Base-by-base conservation (phyloP, 306 rosid species). In the Lotus japonicus region DNA sequence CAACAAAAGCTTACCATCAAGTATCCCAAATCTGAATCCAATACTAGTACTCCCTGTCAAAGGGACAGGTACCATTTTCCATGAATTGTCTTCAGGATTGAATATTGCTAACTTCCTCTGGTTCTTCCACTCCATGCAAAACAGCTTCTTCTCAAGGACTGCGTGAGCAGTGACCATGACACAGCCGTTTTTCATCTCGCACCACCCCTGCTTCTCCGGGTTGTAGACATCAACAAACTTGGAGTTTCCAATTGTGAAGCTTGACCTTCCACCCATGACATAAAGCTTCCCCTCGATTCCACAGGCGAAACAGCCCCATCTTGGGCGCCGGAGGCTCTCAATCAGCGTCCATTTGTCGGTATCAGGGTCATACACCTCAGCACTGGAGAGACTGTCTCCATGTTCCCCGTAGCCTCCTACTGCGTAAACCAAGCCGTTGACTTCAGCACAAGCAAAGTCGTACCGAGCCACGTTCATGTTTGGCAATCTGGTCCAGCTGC, bases 251-350 rank as follows among this genome's bases (percentile, higher is more conserved):
- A 90, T 94, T 7, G 96, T 94, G 68, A 88, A 88, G 84, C 79
- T 94, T 23, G 99, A 94, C 81, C 99, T 86, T 76, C 99, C 99
- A 9, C 99, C 95, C 99, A 94, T 88, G 28, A 94, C 96, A 66
- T 94, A 94, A 65, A 90, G 89, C 82, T 90, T 94, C 11, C 96
- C 99, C 46, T 84, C 96, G 11, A 94, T 87, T 42, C 88, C 97
- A 69, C 92, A 90, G 2, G 97, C 96, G 72, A 94, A 88, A 73
- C 97, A 94, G 35, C 99, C 99, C 75, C 88, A 88, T 70, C 99
- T 81, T 0, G 99, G 99, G 14, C 99, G 96, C 26, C 96, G 99
- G 21, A 94, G 83, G 73, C 89, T 85, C 81, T 87, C 89, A 0
- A 94, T 88, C 43, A 87, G 54, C 7, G 81, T 79, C 99, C 99